phyloP scores from a whole-genome alignment of 208 protist species.

The Trypanosomatidae sp. region DNA sequence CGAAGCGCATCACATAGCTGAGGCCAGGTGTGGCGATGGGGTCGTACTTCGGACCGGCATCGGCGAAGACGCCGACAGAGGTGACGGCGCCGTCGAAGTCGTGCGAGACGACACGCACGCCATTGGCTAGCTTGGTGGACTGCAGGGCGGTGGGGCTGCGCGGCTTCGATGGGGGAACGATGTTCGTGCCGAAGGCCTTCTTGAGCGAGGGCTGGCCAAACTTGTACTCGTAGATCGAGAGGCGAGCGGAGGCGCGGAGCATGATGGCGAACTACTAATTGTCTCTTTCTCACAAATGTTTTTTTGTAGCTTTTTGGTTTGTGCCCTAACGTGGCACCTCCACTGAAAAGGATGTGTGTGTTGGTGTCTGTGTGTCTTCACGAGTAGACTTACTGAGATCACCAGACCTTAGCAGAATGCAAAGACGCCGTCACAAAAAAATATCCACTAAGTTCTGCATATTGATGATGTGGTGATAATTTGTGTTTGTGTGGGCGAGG shows the following conservation, averaged over 20 bases:
- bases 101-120: constrained; percentile 77
- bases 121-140: constrained; percentile 65
- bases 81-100: constrained; percentile 65
- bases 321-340: too few species aligned
- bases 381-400: too few species aligned
- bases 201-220: constrained; percentile 79
- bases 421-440: too few species aligned
- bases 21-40: constrained; percentile 70
- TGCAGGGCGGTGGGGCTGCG: constrained; percentile 36
- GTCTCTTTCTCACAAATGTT: too few species aligned
- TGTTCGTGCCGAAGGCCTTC: constrained; percentile 51
- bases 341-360: too few species aligned
- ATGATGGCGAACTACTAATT: constrained; percentile 27
- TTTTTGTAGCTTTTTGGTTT: too few species aligned
- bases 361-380: too few species aligned
- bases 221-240: constrained; percentile 68
- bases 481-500: too few species aligned
- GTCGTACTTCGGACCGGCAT: constrained; percentile 84
- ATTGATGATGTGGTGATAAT: too few species aligned
- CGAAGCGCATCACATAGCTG: constrained; percentile 87
- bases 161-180: constrained; percentile 26
- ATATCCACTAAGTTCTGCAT: too few species aligned
- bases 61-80: constrained; percentile 70
- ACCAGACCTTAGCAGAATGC: too few species aligned
- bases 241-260: constrained; percentile 52